These are phyloP conservation scores for Pythium phragmitis DNA, from an alignment of 352 stramenopile genomes.

Conservation along the genomic window DNA sequence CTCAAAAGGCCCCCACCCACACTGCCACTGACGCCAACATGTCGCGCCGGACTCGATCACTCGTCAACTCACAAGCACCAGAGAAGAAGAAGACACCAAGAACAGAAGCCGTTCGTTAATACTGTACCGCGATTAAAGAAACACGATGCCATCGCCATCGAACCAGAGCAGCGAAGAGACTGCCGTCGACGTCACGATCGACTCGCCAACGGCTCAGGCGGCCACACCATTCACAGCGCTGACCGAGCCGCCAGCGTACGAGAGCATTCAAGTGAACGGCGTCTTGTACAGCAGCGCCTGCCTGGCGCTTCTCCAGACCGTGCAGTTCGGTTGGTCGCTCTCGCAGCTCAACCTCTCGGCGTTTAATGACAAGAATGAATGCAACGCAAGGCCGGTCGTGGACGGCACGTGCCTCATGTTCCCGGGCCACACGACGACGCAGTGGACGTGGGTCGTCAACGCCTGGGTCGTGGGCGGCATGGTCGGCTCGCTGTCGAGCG, in stretches of 20 bases:
- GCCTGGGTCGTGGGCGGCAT: constrained; percentile 63
- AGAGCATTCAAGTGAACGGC: constrained; percentile 13
- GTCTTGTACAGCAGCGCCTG: constrained; percentile 35
- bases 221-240: not conserved
- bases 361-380: constrained; percentile 55
- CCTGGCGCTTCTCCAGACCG: constrained; percentile 45
- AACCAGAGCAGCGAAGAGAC: not conserved
- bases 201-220: not conserved
- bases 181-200: not conserved
- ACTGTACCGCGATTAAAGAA: no score
- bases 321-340: constrained; percentile 60
- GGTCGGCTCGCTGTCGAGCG: constrained; percentile 42
- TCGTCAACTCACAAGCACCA: no score
- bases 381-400: constrained; percentile 34
- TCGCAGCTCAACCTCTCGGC: constrained; percentile 63
- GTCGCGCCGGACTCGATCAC: no score
- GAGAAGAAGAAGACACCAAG: no score
- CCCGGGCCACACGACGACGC: constrained; percentile 43
- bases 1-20: no score
- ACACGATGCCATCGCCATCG: not conserved
- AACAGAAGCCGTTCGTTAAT: no score
- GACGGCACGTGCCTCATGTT: constrained; percentile 39
- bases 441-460: constrained; percentile 59
- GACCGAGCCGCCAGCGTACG: constrained; percentile 5
- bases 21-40: no score